Evolutionary conservation across 2,329 filamentous ascomycete species (phyloP).

Genomic region (Microdochium trichocladiopsis): DNA sequence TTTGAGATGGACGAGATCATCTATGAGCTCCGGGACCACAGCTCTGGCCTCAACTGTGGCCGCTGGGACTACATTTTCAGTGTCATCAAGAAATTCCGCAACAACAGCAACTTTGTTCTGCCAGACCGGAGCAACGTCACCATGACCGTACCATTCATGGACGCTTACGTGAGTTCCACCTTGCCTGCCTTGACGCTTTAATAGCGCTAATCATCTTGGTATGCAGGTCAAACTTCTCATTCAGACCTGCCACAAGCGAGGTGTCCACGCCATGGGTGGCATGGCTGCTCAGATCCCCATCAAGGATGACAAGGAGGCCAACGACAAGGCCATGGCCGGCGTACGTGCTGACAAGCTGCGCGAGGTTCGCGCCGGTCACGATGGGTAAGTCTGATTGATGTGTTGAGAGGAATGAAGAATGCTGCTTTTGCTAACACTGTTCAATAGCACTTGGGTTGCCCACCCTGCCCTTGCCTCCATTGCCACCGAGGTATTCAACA

Average conservation of each 20-base stretch:
- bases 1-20: slow-evolving; percentile 99
- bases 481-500: slow-evolving; percentile 90
- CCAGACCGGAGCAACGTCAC: slow-evolving; percentile 88
- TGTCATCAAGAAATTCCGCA: slow-evolving; percentile 98
- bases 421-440: background rate
- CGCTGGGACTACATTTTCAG: slow-evolving; percentile 99
- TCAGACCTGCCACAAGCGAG: slow-evolving; percentile 93
- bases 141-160: slow-evolving; percentile 98
- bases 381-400: slow-evolving; percentile 46
- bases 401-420: background rate
- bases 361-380: slow-evolving; percentile 90
- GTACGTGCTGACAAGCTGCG: slow-evolving; percentile 94
- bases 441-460: slow-evolving; percentile 75
- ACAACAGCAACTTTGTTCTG: slow-evolving; percentile 87
- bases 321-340: slow-evolving; percentile 88
- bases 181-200: background rate
- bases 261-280: slow-evolving; percentile 97
- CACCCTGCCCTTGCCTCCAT: slow-evolving; percentile 88
- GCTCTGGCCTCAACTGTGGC: slow-evolving; percentile 92
- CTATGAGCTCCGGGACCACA: slow-evolving; percentile 96
- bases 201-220: background rate
- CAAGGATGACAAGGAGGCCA: slow-evolving; percentile 86
- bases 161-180: slow-evolving; percentile 61
- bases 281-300: slow-evolving; percentile 99
- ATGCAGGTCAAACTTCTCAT: slow-evolving; percentile 78